These are phyloP conservation scores for Pythium guiyangense DNA, from an alignment of 352 stramenopile species.

Conservation along the genomic window DNA sequence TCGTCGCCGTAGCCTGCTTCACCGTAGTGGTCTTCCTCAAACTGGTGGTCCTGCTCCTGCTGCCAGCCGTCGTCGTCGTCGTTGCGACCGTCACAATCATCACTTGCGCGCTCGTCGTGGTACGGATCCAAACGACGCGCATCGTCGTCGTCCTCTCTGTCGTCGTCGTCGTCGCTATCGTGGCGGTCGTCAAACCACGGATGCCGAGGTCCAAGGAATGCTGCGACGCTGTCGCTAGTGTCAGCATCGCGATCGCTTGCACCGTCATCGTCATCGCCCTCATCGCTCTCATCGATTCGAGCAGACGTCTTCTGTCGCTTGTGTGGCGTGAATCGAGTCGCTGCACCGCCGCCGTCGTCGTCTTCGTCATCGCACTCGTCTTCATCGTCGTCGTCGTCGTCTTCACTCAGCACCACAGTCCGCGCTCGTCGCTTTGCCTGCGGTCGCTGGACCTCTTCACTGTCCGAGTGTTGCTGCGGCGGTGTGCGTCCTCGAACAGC, in stretches of 20 bases:
- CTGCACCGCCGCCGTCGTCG: background rate
- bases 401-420: background rate
- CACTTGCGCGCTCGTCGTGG: conserved; percentile 7
- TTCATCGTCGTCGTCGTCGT: background rate
- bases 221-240: conserved; percentile 8
- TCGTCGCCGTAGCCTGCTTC: background rate
- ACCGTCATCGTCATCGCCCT: background rate
- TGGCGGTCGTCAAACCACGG: no score
- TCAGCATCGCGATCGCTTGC: background rate
- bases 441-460: background rate
- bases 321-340: no score
- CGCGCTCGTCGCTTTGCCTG: background rate
- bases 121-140: no score
- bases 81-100: background rate
- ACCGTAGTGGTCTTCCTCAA: background rate
- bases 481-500: background rate
- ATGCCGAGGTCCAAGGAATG: no score
- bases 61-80: background rate
- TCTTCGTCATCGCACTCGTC: background rate
- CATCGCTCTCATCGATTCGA: no score
- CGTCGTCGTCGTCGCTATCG: background rate
- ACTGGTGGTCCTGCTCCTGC: background rate
- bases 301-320: no score
- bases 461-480: background rate
- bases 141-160: conserved; percentile 5